Conservation (phyloP, 2,329 filamentous ascomycete genomes). For the Trichoderma sp. region DNA sequence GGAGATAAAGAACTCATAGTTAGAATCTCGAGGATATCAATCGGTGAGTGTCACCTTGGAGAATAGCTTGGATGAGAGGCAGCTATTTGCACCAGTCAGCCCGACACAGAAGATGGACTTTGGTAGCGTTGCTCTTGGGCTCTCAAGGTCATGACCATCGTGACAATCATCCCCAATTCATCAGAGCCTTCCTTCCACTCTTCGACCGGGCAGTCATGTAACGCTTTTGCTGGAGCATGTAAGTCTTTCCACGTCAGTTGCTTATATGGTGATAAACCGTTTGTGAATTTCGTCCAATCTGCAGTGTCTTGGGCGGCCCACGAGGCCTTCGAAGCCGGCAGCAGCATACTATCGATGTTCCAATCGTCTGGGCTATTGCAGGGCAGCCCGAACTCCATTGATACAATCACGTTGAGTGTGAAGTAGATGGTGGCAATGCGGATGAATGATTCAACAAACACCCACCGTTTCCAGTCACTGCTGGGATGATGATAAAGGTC, state of each 20-base stretch:
- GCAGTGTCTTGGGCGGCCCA: background rate
- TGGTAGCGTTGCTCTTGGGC: background rate
- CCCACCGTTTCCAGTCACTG: background rate
- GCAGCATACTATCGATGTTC: background rate
- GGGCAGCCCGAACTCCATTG: slow-evolving; percentile 4
- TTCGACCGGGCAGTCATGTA: background rate
- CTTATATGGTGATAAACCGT: background rate
- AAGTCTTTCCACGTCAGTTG: slow-evolving; percentile 1
- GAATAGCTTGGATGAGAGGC: background rate
- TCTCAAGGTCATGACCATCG: slow-evolving; percentile 6
- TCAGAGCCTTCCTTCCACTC: slow-evolving; percentile 7
- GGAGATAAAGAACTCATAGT: background rate
- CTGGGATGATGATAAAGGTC: background rate
- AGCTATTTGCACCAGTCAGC: background rate
- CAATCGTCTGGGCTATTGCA: slow-evolving; percentile 5
- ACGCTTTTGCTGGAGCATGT: background rate
- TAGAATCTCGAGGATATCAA: background rate
- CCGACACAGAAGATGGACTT: background rate
- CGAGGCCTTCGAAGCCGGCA: slow-evolving; percentile 2
- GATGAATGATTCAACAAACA: slow-evolving; percentile 9
- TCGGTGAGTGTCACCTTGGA: background rate
- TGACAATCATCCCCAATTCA: slow-evolving; percentile 13
- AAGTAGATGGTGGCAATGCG: slow-evolving; percentile 7
- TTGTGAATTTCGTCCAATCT: background rate
- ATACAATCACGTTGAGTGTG: background rate